Conservation (phyloP, 805 yeast species). For the Komagataella phaffii region DNA sequence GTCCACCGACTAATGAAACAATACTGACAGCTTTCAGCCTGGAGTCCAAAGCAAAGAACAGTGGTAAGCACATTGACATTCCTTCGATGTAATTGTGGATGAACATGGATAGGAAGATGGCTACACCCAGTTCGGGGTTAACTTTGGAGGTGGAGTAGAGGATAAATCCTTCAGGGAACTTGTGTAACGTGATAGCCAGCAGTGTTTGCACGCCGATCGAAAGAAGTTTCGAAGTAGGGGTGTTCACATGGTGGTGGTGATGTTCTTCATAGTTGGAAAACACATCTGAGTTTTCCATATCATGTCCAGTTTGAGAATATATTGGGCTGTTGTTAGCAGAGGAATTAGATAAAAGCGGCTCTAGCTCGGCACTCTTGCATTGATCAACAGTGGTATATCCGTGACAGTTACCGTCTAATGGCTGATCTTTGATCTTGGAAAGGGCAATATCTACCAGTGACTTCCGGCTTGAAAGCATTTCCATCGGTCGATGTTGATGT, state of each 20-base stretch:
- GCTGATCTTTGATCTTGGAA: neutral
- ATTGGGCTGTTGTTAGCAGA: slow-evolving; percentile 3
- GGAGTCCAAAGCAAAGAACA: slow-evolving; percentile 61
- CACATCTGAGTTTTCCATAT: slow-evolving; percentile 19
- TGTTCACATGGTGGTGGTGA: slow-evolving; percentile 71
- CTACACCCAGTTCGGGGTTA: slow-evolving; percentile 58
- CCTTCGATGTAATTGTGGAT: slow-evolving; percentile 93
- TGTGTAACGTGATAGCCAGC: slow-evolving; percentile 76
- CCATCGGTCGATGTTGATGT: neutral
- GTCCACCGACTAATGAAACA: slow-evolving; percentile 63
- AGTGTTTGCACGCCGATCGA: slow-evolving; percentile 88
- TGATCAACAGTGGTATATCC: slow-evolving; percentile 12
- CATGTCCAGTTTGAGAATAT: slow-evolving; percentile 12
- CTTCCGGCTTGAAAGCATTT: neutral
- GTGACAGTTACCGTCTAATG: slow-evolving; percentile 11
- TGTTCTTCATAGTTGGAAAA: slow-evolving; percentile 6
- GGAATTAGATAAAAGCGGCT: neutral
- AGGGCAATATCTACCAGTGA: slow-evolving; percentile 2
- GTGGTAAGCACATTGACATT: slow-evolving; percentile 82
- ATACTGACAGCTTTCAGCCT: slow-evolving; percentile 49
- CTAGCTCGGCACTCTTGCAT: slow-evolving; percentile 1
- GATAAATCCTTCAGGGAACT: slow-evolving; percentile 90
- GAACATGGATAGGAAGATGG: slow-evolving; percentile 73
- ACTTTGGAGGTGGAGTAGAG: slow-evolving; percentile 66
- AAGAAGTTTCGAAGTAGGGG: slow-evolving; percentile 66